phyloP scores from a whole-genome alignment of 2,329 filamentous ascomycete genomes.

The Sclerotinia glacialis region DNA sequence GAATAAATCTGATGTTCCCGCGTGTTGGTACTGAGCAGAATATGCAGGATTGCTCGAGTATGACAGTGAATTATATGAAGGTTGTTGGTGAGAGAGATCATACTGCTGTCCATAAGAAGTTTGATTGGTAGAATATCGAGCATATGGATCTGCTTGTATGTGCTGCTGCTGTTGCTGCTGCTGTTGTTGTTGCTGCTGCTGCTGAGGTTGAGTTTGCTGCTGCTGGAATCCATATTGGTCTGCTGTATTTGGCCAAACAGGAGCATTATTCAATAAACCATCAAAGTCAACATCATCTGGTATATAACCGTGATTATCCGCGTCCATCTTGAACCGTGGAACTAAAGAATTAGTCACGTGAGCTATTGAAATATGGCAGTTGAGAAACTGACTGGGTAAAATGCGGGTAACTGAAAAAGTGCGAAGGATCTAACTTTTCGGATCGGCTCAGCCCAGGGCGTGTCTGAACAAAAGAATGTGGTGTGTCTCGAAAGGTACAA shows the following conservation, averaged over 20 bases:
- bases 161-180: constrained; percentile 13
- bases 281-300: constrained; percentile 35
- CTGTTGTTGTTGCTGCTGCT: constrained; percentile 23
- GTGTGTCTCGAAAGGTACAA: background rate
- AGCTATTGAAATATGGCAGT: background rate
- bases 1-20: constrained; percentile 33
- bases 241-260: constrained; percentile 28
- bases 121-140: constrained; percentile 28
- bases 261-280: constrained; percentile 32
- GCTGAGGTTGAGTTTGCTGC: constrained; percentile 17
- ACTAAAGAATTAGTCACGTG: constrained; percentile 9
- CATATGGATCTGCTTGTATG: constrained; percentile 29
- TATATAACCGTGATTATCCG: constrained; percentile 34
- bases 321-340: constrained; percentile 32
- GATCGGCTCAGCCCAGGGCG: background rate
- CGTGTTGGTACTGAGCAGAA: constrained; percentile 34
- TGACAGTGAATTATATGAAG: constrained; percentile 28
- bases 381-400: background rate
- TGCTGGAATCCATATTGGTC: constrained; percentile 33
- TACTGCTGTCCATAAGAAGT: constrained; percentile 30
- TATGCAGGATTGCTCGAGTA: constrained; percentile 36
- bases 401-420: background rate
- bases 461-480: background rate
- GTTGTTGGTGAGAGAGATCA: constrained; percentile 31
- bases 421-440: background rate